Percentiles rank a stretch among this genome's conserved stretches.
These are phyloP conservation scores for Backusella australiensis DNA, from an alignment of 192 early-diverging fungal species.

Conservation along the genomic window DNA sequence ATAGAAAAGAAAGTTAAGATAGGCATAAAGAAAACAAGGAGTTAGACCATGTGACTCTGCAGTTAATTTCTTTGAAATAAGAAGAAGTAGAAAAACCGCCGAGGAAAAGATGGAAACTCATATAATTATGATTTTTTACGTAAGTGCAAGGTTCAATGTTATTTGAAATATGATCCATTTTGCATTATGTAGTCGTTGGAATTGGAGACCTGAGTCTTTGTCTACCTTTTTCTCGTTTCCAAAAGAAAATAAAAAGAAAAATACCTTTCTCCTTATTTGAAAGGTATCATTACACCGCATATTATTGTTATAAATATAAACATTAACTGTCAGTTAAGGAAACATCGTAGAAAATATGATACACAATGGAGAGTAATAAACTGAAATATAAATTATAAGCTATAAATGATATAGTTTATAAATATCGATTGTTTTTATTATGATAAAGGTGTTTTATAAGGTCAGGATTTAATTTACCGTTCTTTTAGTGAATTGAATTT, in stretches of 20 bases:
- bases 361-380: neutral
- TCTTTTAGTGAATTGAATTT: too few relatives aligned
- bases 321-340: neutral
- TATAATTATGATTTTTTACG: neutral
- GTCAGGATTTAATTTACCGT: too few relatives aligned
- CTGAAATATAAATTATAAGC: neutral
- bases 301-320: neutral
- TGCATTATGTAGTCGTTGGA: neutral
- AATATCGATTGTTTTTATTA: too few relatives aligned
- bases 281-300: neutral
- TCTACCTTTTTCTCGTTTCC: neutral
- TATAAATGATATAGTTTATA: too few relatives aligned
- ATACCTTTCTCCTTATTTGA: neutral
- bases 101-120: neutral
- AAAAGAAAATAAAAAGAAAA: neutral
- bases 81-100: too few relatives aligned
- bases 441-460: too few relatives aligned
- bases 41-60: too few relatives aligned
- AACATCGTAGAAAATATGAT: neutral
- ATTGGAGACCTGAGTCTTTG: neutral
- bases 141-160: neutral
- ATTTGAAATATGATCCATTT: neutral
- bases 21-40: too few relatives aligned
- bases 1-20: neutral
- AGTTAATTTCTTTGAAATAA: too few relatives aligned